phyloP scores from a whole-genome alignment of 2,329 filamentous ascomycete genomes.

The Orbilia brochopaga region DNA sequence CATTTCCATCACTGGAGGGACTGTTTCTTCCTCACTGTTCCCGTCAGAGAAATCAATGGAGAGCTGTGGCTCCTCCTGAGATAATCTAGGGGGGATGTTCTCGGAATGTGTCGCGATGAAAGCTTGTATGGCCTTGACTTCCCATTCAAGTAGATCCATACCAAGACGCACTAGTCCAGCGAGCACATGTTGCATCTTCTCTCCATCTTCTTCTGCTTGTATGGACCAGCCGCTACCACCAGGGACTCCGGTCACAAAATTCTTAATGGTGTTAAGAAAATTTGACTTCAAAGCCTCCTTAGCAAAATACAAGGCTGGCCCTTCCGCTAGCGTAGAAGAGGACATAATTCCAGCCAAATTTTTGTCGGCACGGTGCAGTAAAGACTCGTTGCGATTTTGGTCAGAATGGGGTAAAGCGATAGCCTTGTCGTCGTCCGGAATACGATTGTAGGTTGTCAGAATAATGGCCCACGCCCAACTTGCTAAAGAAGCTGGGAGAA shows the following conservation, averaged over 20 bases:
- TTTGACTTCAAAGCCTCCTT: constrained; percentile 51
- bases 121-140: constrained; percentile 56
- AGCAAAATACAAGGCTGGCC: constrained; percentile 45
- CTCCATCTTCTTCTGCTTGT: constrained; percentile 55
- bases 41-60: constrained; percentile 6
- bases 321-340: constrained; percentile 49
- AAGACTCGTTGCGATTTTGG: constrained; percentile 29
- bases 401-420: constrained; percentile 17
- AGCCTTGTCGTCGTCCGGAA: constrained; percentile 27
- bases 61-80: constrained; percentile 35
- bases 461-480: constrained; percentile 53
- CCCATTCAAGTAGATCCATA: constrained; percentile 57
- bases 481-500: constrained; percentile 50
- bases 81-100: constrained; percentile 49
- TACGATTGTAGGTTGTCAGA: constrained; percentile 34
- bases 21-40: not conserved
- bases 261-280: constrained; percentile 51
- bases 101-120: constrained; percentile 52
- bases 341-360: constrained; percentile 50
- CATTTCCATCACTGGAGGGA: constrained; percentile 18
- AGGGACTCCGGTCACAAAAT: constrained; percentile 48
- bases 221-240: constrained; percentile 53
- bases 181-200: constrained; percentile 57
- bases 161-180: constrained; percentile 56
- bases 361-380: constrained; percentile 41